Evolutionary conservation across 352 stramenopile genomes (phyloP).

Genomic region (Phytophthora pistaciae): DNA sequence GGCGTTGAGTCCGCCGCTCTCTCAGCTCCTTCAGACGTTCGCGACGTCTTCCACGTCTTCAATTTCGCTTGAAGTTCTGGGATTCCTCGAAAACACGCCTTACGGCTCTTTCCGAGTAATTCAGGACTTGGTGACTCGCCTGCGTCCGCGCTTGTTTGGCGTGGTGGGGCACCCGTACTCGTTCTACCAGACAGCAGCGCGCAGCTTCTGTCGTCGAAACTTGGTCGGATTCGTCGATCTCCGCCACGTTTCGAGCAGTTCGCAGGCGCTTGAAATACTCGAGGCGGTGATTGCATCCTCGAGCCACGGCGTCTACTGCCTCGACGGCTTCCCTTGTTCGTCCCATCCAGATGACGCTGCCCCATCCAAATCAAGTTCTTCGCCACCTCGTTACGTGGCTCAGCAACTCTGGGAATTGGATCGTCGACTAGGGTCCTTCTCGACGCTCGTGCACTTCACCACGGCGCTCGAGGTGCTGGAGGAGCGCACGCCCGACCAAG

Average conservation of each 20-base stretch:
- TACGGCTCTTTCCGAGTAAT: slow-evolving; percentile 17
- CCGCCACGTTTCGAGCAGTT: slow-evolving; percentile 16
- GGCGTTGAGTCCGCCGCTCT: slow-evolving; percentile 41
- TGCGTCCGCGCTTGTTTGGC: slow-evolving; percentile 42
- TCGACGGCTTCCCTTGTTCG: slow-evolving; percentile 58
- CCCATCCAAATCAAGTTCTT: slow-evolving; percentile 9
- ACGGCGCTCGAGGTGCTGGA: slow-evolving; percentile 53
- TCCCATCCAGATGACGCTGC: slow-evolving; percentile 19
- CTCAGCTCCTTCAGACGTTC: slow-evolving; percentile 43
- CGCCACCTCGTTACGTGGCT: slow-evolving; percentile 46
- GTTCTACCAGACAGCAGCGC: slow-evolving; percentile 49
- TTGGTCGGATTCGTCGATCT: slow-evolving; percentile 44
- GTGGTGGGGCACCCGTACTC: slow-evolving; percentile 54
- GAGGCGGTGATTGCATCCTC: slow-evolving; percentile 33
- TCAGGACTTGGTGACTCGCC: slow-evolving; percentile 20
- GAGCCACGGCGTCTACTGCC: slow-evolving; percentile 30
- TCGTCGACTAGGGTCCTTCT: slow-evolving; percentile 29
- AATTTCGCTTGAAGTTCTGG: slow-evolving; percentile 30
- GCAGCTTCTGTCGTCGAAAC: slow-evolving; percentile 29
- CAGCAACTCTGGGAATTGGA: slow-evolving; percentile 62
- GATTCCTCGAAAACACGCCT: slow-evolving; percentile 32
- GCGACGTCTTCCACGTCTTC: slow-evolving; percentile 16
- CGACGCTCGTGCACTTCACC: slow-evolving; percentile 46
- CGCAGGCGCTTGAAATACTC: slow-evolving; percentile 34
- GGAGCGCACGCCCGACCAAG: slow-evolving; percentile 35